Evolutionary conservation across 371 early-diverging fungal species (phyloP).

Genomic region (Edhazardia aedis): DNA sequence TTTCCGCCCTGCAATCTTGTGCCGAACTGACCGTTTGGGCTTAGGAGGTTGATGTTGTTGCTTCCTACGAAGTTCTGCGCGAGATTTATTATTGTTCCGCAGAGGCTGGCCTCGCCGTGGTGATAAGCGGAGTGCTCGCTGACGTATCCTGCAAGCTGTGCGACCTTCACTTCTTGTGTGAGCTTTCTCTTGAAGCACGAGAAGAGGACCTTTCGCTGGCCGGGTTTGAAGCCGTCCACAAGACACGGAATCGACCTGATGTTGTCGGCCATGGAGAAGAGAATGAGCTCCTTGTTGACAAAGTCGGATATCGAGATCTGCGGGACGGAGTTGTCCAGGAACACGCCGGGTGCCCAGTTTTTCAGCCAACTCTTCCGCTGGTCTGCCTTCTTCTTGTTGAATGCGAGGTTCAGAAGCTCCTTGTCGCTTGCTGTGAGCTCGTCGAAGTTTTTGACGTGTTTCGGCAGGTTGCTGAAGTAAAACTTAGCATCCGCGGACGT

Average conservation of each 20-base stretch:
- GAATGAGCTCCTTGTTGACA: conserved; percentile 82
- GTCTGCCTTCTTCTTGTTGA: conserved; percentile 79
- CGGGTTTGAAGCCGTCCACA: conserved; percentile 93
- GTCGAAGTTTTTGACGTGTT: conserved; percentile 67
- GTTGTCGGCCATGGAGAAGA: conserved; percentile 90
- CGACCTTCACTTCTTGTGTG: conserved; percentile 70
- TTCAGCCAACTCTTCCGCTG: conserved; percentile 86
- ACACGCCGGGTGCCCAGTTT: conserved; percentile 67
- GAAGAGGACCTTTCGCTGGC: conserved; percentile 86
- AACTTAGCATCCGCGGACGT: conserved; percentile 68
- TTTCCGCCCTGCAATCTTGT: conserved; percentile 80
- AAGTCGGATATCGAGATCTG: conserved; percentile 71
- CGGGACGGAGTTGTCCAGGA: conserved; percentile 59
- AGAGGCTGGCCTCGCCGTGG: conserved; percentile 78
- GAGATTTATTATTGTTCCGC: conserved; percentile 71
- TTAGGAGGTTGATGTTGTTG: conserved; percentile 75
- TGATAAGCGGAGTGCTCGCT: conserved; percentile 79
- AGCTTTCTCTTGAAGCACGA: conserved; percentile 68
- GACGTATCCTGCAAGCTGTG: conserved; percentile 77
- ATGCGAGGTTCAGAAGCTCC: conserved; percentile 75
- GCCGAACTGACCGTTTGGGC: conserved; percentile 86
- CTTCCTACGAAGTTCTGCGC: conserved; percentile 87
- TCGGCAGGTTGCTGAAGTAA: conserved; percentile 62
- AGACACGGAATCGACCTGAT: conserved; percentile 81
- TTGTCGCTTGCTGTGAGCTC: conserved; percentile 53